phyloP scores from a whole-genome alignment of 208 protist genomes.

The Leishmania guyanensis region DNA sequence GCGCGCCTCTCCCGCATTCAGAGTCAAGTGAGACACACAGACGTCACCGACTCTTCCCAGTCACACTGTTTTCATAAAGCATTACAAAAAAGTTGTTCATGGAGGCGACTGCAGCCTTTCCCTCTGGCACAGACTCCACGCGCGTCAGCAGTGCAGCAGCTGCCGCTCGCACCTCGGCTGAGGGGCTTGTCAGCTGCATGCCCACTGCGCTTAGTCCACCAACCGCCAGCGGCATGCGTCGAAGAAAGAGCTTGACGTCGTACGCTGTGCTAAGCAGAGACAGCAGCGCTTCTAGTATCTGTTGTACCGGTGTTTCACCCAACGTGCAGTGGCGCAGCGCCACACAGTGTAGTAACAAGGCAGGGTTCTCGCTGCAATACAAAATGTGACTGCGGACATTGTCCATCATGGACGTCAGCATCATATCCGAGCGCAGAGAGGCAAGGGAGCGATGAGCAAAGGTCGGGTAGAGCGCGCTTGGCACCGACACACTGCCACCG shows the following conservation, averaged over 20 bases:
- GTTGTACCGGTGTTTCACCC: constrained; percentile 41
- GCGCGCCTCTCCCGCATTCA: background rate
- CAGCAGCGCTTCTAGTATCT: constrained; percentile 47
- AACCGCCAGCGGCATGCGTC: constrained; percentile 65
- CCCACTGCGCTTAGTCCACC: constrained; percentile 66
- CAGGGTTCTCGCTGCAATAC: constrained; percentile 38
- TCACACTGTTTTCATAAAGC: constrained; percentile 53
- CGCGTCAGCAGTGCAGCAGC: constrained; percentile 47
- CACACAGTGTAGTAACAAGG: constrained; percentile 45
- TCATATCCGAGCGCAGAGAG: constrained; percentile 36
- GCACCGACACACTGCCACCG: constrained; percentile 20
- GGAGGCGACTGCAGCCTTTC: constrained; percentile 53
- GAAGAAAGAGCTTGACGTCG: constrained; percentile 61
- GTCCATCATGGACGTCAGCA: constrained; percentile 47
- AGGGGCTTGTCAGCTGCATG: constrained; percentile 65
- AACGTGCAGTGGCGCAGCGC: constrained; percentile 52
- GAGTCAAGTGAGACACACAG: too few relatives aligned
- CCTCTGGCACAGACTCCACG: constrained; percentile 49
- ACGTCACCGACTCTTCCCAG: constrained; percentile 2
- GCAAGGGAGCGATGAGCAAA: constrained; percentile 38
- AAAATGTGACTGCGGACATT: constrained; percentile 36
- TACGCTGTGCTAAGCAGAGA: constrained; percentile 32
- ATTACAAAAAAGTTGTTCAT: constrained; percentile 77
- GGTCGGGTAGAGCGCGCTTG: constrained; percentile 31
- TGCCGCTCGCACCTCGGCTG: constrained; percentile 32